A percentile compares a stretch with the other conserved stretches of the same genome.
Evolutionary conservation across 169 alveolate species (phyloP).

Genomic region (Cryptosporidium ryanae): DNA sequence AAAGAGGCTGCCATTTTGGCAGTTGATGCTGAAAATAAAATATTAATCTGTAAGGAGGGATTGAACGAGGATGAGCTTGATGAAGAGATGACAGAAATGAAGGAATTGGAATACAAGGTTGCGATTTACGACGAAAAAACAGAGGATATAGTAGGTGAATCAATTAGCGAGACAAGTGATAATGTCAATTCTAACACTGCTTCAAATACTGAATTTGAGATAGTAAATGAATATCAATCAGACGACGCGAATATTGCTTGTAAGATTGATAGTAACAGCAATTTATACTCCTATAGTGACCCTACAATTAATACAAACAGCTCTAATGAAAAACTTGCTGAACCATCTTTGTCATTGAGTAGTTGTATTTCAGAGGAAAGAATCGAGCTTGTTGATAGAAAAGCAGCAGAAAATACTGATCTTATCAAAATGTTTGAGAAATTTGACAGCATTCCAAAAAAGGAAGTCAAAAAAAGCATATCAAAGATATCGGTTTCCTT

Average conservation of each 20-base stretch:
- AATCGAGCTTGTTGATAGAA: slow-evolving; percentile 2
- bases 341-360: slow-evolving; percentile 7
- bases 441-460: slow-evolving; percentile 32
- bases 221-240: background rate
- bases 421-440: slow-evolving; percentile 37
- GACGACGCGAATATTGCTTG: background rate
- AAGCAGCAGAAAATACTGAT: slow-evolving; percentile 23
- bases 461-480: slow-evolving; percentile 2
- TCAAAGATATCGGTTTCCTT: slow-evolving; percentile 51
- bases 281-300: background rate
- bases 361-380: slow-evolving; percentile 46
- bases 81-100: background rate
- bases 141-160: background rate
- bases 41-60: background rate
- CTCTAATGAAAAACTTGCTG: background rate
- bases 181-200: no score
- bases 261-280: background rate
- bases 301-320: background rate
- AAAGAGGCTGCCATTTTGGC: background rate
- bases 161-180: background rate
- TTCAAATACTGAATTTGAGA: slow-evolving; percentile 2
- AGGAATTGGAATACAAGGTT: background rate
- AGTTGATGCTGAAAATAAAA: background rate
- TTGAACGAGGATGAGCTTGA: background rate
- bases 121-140: background rate